Evolutionary conservation across 495 filamentous ascomycete genomes (phyloP), one percentile per base, ranked within the genome.

Genomic region (Penicillium bialowiezense): DNA sequence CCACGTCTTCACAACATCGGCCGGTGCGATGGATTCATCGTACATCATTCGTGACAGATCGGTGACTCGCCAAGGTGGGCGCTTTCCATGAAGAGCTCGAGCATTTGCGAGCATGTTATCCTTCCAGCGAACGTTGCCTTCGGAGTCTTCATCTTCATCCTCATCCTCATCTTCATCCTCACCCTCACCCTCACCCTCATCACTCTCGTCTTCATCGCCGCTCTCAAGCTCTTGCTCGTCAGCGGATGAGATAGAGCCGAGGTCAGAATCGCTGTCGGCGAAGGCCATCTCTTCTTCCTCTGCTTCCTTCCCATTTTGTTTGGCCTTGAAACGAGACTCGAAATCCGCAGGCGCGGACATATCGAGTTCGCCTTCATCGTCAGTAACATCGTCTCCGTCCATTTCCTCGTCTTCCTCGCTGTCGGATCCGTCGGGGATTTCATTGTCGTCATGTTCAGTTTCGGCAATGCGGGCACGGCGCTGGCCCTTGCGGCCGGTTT

Each of bases 181-280:
- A 20, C 77, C 74, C 7, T 83, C 79, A 32, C 87, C 85, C 10
- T 86, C 86, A 3, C 63, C 71, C 2, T 75, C 77, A n/a, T 80
- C 77, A 10, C 77, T 76, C 1, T 76, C 78, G 1, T 71, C 78
- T 13, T 80, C 74, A 7, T 65, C 62, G 17, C 72, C 83, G 52
- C 85, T 83, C 20, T 90, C 82, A 2, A 86, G 53, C 14, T 79
- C 74, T 41, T 79, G 75, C 24, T 83, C 81, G 10, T 81, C 83
- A 3, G 74, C 85, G 3, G 79, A 80, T n/a, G 87, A 95, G 29
- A 96, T 69, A 12, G 93, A 97, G 10, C 93, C 93, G 3, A 97
- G 73, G 64, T 97, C 95, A 6, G 92, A 97, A 61, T 98, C 93
- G 58, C 88, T 93, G 58, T 97, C 91, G 1, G 92, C 91, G 66